phyloP scores from a whole-genome alignment of 1,139 yeast species.

The Taphrina confusa region DNA sequence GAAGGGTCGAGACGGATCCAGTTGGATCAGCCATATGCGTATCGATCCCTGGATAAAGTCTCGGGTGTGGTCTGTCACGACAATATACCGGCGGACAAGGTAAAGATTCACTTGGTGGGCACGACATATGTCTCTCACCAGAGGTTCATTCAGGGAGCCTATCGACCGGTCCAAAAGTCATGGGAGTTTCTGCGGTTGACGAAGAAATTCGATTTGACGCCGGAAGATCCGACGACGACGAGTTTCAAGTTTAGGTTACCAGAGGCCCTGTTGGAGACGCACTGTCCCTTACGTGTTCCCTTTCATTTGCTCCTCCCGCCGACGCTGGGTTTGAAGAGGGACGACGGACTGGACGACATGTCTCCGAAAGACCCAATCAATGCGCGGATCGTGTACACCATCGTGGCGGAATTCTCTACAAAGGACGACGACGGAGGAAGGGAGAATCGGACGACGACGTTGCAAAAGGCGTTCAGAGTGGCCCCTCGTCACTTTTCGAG shows the following conservation, averaged over 20 bases:
- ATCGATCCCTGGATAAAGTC: conserved; percentile 30
- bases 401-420: conserved; percentile 20
- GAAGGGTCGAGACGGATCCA: conserved; percentile 11
- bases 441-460: conserved; percentile 1
- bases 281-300: conserved; percentile 22
- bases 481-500: conserved; percentile 32
- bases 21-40: conserved; percentile 24
- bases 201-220: conserved; percentile 5
- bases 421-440: too few species aligned
- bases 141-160: conserved; percentile 27
- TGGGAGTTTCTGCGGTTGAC: conserved; percentile 30
- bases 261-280: conserved; percentile 28
- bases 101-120: conserved; percentile 26
- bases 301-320: conserved; percentile 28
- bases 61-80: conserved; percentile 17
- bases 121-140: conserved; percentile 18
- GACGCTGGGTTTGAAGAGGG: conserved; percentile 24
- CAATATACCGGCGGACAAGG: conserved; percentile 4
- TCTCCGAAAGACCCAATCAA: conserved; percentile 32
- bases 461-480: conserved; percentile 21
- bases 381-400: conserved; percentile 26
- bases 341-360: conserved; percentile 26
- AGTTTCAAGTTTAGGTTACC: conserved; percentile 19
- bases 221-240: background rate
- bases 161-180: conserved; percentile 23